phyloP scores from a whole-genome alignment of 192 early-diverging fungal species.

The Backusella tarrabulga region DNA sequence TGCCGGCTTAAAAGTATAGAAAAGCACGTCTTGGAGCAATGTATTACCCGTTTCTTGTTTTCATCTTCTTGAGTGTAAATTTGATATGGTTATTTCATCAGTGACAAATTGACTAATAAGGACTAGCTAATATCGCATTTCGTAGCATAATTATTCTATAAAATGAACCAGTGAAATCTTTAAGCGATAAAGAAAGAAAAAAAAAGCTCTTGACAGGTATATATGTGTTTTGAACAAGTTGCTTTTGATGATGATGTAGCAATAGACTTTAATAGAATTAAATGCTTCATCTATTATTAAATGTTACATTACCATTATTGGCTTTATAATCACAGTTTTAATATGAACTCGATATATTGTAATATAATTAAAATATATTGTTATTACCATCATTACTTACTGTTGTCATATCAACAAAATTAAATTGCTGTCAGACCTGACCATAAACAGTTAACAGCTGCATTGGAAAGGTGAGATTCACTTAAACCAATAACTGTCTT shows the following conservation, averaged over 20 bases:
- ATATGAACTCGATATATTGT: not conserved
- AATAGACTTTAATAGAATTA: too few relatives aligned
- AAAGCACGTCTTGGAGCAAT: not conserved
- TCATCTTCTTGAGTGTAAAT: too few relatives aligned
- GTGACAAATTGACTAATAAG: not conserved
- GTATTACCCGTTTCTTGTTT: not conserved
- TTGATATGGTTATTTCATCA: not conserved
- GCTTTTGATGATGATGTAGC: too few relatives aligned
- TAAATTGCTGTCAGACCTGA: not conserved
- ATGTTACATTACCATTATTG: too few relatives aligned
- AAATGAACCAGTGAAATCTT: not conserved
- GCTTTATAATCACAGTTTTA: not conserved
- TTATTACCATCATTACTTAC: not conserved
- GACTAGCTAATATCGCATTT: not conserved
- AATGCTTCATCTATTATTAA: too few relatives aligned
- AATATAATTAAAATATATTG: not conserved
- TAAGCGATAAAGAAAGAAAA: not conserved
- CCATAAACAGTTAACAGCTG: not conserved
- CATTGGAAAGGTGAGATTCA: not conserved
- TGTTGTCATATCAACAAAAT: not conserved
- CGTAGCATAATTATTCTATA: not conserved
- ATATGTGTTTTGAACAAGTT: too few relatives aligned
- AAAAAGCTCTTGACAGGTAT: too few relatives aligned
- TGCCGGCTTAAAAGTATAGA: not conserved
- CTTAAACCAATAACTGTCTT: not conserved